phyloP scores from a whole-genome alignment of 139 green algal genomes.

The Tetraselmis striata region DNA sequence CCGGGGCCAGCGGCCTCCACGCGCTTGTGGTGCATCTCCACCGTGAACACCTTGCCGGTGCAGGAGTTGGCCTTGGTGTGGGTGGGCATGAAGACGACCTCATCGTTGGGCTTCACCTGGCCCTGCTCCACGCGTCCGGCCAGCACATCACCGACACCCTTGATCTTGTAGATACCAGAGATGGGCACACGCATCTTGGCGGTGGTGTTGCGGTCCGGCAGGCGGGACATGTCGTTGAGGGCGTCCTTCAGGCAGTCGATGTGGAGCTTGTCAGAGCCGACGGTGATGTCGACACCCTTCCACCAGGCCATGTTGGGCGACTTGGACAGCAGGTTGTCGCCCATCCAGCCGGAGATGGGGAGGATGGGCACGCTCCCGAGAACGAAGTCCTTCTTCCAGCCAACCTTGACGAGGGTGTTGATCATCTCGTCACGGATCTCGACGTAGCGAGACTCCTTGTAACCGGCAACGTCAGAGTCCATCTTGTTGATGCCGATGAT shows the following conservation, averaged over 20 bases:
- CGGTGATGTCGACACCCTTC: conserved; percentile 72
- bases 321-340: conserved; percentile 98
- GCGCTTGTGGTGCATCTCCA: conserved; percentile 99
- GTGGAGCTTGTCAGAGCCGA: conserved; percentile 33
- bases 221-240: conserved; percentile 72
- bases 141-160: conserved; percentile 96
- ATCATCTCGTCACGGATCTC: conserved; percentile 97
- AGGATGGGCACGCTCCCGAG: conserved; percentile 85
- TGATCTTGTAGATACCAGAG: conserved; percentile 98
- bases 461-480: conserved; percentile 86
- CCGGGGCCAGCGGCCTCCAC: conserved; percentile 81
- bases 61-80: conserved; percentile 82
- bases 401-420: conserved; percentile 79
- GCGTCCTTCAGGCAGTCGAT: conserved; percentile 79
- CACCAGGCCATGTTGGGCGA: conserved; percentile 93
- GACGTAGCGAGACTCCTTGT: conserved; percentile 86
- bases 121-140: conserved; percentile 96
- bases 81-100: conserved; percentile 83
- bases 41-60: conserved; percentile 90
- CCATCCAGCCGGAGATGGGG: conserved; percentile 97
- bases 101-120: conserved; percentile 86
- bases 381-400: conserved; percentile 82
- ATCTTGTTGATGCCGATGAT: conserved; percentile 96
- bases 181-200: conserved; percentile 86
- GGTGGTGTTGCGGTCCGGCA: conserved; percentile 80